Conservation (phyloP, 768 basidiomycete species). For the Asterophora parasitica region DNA sequence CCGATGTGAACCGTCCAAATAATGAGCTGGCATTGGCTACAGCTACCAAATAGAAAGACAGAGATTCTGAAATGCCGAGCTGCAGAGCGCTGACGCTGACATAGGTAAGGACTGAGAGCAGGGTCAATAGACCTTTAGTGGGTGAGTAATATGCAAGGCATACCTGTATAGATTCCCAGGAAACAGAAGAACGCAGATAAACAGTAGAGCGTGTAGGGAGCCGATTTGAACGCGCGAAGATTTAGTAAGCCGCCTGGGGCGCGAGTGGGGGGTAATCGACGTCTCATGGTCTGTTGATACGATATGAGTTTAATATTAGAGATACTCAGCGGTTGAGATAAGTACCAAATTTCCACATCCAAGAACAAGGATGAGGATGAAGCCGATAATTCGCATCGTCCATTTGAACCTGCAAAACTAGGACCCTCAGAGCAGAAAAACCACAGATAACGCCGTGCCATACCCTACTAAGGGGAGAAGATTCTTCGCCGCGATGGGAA, state of each 20-base stretch:
- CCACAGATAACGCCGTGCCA: slow-evolving; percentile 1
- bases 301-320: neutral
- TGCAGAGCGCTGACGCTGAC: slow-evolving; percentile 52
- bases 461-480: slow-evolving; percentile 47
- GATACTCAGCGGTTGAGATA: neutral
- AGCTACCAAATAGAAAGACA: slow-evolving; percentile 62
- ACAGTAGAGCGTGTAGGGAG: slow-evolving; percentile 55
- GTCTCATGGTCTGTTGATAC: slow-evolving; percentile 32
- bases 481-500: slow-evolving; percentile 58
- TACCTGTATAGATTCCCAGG: slow-evolving; percentile 68
- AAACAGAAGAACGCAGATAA: slow-evolving; percentile 51
- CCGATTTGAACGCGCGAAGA: slow-evolving; percentile 43
- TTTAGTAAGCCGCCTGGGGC: slow-evolving; percentile 57
- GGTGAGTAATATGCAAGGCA: slow-evolving; percentile 9
- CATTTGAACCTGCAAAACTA: slow-evolving; percentile 57
- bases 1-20: slow-evolving; percentile 54
- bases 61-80: slow-evolving; percentile 42
- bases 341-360: slow-evolving; percentile 49
- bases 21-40: slow-evolving; percentile 65
- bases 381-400: slow-evolving; percentile 70
- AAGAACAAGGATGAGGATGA: slow-evolving; percentile 51
- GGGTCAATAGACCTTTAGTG: slow-evolving; percentile 24
- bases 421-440: too few species aligned
- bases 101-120: slow-evolving; percentile 59
- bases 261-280: slow-evolving; percentile 52